Evolutionary conservation across 129 eudicot species (phyloP), one percentile per base, ranked within the genome.

Genomic region (Chrysanthemum makinoi): DNA sequence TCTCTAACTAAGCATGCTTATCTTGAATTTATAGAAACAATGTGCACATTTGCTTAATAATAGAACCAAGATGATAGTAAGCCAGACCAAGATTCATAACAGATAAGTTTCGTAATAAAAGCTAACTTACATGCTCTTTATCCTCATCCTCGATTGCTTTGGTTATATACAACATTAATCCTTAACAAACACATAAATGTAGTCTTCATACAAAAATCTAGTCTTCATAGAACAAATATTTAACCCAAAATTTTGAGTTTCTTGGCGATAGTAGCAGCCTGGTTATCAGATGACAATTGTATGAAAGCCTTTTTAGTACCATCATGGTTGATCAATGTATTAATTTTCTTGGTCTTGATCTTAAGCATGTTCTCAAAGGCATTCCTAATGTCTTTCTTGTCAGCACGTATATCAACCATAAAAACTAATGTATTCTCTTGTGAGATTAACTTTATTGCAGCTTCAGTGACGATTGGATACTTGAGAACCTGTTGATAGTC

Each of bases 261-360:
- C 79, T 86, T 85, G 7, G 96, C 96, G 11, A 88, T 56, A 55
- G 86, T 84, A 54, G 70, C 53, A 11, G 97, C 97, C 70, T 78
- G 83, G 53, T 75, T 72, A 33, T 88, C 83, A 22, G 74, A 26
- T 2, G 73, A 30, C 73, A 89, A 55, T 75, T 62, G 86, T 53
- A 89, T 70, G 68, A 14, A 84, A 11, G 96, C 96, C 82, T 89
- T 89, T 84, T 89, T 89, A 4, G 84, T 84, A 22, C 87, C 90
- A 74, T 83, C 85, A 52, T 72, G 76, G 68, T 69, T 89, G 67
- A 80, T 81, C 68, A 77, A 75, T 10, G 96, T 86, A 75, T 88
- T 86, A 8, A 88, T 79, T 70, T 83, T 91, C 79, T 76, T 82
- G 81, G 85, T 81, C 68, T 75, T 70, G 16, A 88, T 74, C 24